A percentile compares a stretch with the other conserved stretches of the same genome.
phyloP scores from a whole-genome alignment of 2,329 filamentous ascomycete genomes.

The Zymoseptoria ardabiliae region DNA sequence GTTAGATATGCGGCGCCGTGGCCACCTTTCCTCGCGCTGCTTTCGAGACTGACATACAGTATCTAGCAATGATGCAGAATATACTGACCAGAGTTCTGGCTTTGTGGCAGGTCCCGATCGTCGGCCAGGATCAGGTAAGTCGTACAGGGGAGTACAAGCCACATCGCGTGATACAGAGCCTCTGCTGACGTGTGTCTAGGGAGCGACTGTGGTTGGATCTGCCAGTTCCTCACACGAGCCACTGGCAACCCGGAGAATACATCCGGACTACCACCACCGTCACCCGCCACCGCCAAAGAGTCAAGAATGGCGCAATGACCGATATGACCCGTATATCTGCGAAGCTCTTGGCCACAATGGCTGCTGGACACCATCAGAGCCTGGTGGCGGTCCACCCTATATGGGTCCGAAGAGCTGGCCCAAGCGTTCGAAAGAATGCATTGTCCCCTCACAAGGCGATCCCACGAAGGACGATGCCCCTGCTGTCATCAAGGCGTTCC shows the following conservation, averaged over 20 bases:
- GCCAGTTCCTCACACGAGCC: background rate
- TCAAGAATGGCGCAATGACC: background rate
- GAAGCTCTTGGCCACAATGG: constrained; percentile 1
- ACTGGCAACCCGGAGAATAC: background rate
- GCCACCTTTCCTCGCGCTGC: no score
- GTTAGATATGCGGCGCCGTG: no score
- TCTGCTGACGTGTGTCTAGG: background rate
- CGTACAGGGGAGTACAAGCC: background rate
- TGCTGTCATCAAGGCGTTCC: constrained; percentile 46
- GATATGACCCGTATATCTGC: constrained; percentile 2
- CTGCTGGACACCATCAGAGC: constrained; percentile 1
- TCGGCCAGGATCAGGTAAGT: background rate
- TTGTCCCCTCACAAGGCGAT: background rate
- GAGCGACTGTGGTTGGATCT: no score
- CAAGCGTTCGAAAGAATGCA: background rate
- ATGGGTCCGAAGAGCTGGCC: background rate
- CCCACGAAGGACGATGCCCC: constrained; percentile 41
- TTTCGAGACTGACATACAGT: background rate
- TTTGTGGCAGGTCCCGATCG: background rate
- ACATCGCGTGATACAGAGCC: background rate
- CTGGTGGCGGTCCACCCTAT: constrained; percentile 1
- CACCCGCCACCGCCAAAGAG: background rate
- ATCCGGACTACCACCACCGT: background rate
- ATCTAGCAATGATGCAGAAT: background rate
- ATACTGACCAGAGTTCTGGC: background rate